A percentile compares a stretch with the other conserved stretches of the same genome.
Conservation (phyloP, 306 rosid genomes). For the Gastrolobium villosum region DNA sequence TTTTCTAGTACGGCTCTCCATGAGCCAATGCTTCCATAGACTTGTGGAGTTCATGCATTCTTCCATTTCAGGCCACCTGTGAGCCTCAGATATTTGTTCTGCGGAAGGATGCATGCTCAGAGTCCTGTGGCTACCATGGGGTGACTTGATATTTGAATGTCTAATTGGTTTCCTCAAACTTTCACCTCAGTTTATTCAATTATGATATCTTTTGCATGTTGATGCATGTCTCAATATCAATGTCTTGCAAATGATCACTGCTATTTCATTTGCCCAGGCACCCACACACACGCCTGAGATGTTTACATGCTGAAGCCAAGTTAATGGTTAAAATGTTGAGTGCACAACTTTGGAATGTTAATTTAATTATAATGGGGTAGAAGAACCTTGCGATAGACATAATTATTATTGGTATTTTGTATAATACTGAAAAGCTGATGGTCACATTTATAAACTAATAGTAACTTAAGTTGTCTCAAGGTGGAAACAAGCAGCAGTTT, state of each 20-base stretch:
- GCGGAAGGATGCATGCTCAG: slow-evolving; percentile 58
- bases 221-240: slow-evolving; percentile 45
- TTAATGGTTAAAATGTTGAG: slow-evolving; percentile 31
- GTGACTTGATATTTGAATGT: slow-evolving; percentile 55
- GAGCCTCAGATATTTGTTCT: slow-evolving; percentile 64
- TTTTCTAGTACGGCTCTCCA: slow-evolving; percentile 54
- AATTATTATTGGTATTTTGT: slow-evolving; percentile 20
- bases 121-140: slow-evolving; percentile 60
- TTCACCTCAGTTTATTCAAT: slow-evolving; percentile 42
- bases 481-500: slow-evolving; percentile 14
- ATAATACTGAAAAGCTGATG: neutral
- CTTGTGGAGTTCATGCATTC: slow-evolving; percentile 55
- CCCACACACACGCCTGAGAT: slow-evolving; percentile 24
- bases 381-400: slow-evolving; percentile 24
- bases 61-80: slow-evolving; percentile 62
- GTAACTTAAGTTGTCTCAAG: slow-evolving; percentile 10
- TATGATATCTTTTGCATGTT: slow-evolving; percentile 39
- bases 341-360: slow-evolving; percentile 30
- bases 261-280: neutral
- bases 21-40: slow-evolving; percentile 53
- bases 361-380: slow-evolving; percentile 17
- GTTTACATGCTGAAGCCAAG: slow-evolving; percentile 30
- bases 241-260: slow-evolving; percentile 30
- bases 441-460: slow-evolving; percentile 24
- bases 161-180: slow-evolving; percentile 53